Base-by-base conservation (phyloP, 2,329 filamentous ascomycete genomes). In the Tolypocladium guangdongense region DNA sequence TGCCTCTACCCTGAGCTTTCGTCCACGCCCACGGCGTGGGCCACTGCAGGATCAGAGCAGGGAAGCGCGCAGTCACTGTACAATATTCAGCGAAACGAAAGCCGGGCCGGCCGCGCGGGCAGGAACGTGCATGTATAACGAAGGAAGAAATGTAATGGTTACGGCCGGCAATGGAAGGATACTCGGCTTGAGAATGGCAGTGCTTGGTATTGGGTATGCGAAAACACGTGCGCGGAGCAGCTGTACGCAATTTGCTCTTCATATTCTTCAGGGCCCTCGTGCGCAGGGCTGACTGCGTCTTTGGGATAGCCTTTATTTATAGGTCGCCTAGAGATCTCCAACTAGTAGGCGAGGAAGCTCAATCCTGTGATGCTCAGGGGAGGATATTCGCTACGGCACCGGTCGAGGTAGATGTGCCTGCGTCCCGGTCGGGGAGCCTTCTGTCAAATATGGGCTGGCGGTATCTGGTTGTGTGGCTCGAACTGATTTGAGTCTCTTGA, bases 131-230 rank as follows among this genome's bases (percentile, higher is more conserved):
- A 35, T 50, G 27, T 49, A 30, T 35, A 47, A 56, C 30, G 43
- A 49, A 52, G 30, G 22, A 49, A 54, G 27, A 24, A 48, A 50
- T 52, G 53, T 49, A 47, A 56, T 38, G 52, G 20, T 54, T 32
- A 43, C 32, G 45, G 49, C 27, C 20, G n/a, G 38, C 32, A 30
- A 35, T 50, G 37, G 33, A n/a, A 52, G 16, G 41, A 30, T 30
- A n/a, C 24, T 45, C 41, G n/a, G 24, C 24, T 30, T 24, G 37
- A 27, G 35, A 12, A 36, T 36, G 30, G 12, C 39, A 16, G 16
- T 30, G 7, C n/a, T 45, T 8, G 41, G 24, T 45, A 18, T n/a
- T n/a, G 24, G 24, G 24, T 30, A 16, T n/a, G 24, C 16, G 16
- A n/a, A 30, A 22, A 14, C 10, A n/a, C n/a, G 24, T 41, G n/a